phyloP scores from a whole-genome alignment of 2,329 filamentous ascomycete genomes.

The Cladophialophora chaetospira region DNA sequence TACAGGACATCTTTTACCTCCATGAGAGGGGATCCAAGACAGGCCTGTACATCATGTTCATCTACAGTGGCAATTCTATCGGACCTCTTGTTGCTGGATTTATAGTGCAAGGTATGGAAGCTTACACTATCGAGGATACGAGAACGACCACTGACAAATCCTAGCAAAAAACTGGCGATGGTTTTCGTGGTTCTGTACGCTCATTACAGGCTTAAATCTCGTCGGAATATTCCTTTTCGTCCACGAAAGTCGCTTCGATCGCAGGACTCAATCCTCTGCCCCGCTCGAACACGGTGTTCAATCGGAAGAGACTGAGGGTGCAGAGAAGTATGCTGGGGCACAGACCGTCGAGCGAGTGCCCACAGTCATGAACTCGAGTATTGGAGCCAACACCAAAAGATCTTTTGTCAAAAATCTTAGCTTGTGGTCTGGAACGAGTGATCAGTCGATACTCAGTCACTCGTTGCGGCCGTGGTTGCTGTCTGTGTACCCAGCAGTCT shows the following conservation, averaged over 20 bases:
- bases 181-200: slow-evolving; percentile 5
- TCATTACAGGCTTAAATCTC: slow-evolving; percentile 7
- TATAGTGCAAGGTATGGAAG: slow-evolving; percentile 4
- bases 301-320: not conserved
- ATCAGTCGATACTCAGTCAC: too few species aligned
- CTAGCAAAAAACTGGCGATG: slow-evolving; percentile 15
- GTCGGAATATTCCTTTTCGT: slow-evolving; percentile 5
- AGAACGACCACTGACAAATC: not conserved
- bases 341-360: too few species aligned
- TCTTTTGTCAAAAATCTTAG: too few species aligned
- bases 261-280: not conserved
- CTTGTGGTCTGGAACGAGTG: too few species aligned
- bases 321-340: too few species aligned
- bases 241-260: slow-evolving; percentile 1
- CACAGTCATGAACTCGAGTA: too few species aligned
- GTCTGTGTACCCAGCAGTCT: too few species aligned
- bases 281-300: not conserved
- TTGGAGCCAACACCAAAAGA: too few species aligned
- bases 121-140: not conserved
- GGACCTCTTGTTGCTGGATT: slow-evolving; percentile 6
- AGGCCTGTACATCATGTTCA: not conserved
- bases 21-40: slow-evolving; percentile 15
- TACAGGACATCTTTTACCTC: slow-evolving; percentile 14
- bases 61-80: slow-evolving; percentile 13
- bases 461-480: too few species aligned